Conservation (phyloP, 345 rosid genomes). For the Psidium guajava region DNA sequence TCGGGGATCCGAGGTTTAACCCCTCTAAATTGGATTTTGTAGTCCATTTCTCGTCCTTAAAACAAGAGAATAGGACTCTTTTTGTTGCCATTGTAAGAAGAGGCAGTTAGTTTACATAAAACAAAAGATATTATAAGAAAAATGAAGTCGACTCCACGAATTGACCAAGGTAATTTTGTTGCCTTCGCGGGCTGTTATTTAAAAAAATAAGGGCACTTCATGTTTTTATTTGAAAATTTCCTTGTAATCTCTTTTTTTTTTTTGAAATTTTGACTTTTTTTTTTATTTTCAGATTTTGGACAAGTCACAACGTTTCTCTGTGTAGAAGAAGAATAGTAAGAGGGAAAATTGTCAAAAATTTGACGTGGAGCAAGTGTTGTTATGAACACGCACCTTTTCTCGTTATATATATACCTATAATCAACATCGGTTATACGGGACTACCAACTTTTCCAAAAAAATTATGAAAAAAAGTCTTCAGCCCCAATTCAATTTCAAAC, state of each 20-base stretch:
- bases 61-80: background rate
- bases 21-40: background rate
- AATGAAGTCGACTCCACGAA: background rate
- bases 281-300: background rate
- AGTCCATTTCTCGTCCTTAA: background rate
- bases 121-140: background rate
- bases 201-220: too few relatives aligned
- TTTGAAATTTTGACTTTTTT: background rate
- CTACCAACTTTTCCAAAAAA: too few relatives aligned
- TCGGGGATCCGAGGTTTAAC: accelerated
- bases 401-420: too few relatives aligned
- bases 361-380: too few relatives aligned
- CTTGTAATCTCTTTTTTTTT: background rate
- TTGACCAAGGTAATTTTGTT: background rate
- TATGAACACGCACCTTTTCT: too few relatives aligned
- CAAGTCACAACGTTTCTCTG: background rate
- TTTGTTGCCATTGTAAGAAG: background rate
- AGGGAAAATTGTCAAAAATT: too few relatives aligned
- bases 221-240: too few relatives aligned
- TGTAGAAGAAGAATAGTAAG: background rate
- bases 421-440: too few relatives aligned
- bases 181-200: too few relatives aligned
- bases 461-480: too few relatives aligned
- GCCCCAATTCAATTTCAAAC: too few relatives aligned
- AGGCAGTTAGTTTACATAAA: background rate